Evolutionary conservation across 2,329 filamentous ascomycete species (phyloP), one percentile per base, ranked within the genome.

Genomic region (Dactylellina cionopaga): DNA sequence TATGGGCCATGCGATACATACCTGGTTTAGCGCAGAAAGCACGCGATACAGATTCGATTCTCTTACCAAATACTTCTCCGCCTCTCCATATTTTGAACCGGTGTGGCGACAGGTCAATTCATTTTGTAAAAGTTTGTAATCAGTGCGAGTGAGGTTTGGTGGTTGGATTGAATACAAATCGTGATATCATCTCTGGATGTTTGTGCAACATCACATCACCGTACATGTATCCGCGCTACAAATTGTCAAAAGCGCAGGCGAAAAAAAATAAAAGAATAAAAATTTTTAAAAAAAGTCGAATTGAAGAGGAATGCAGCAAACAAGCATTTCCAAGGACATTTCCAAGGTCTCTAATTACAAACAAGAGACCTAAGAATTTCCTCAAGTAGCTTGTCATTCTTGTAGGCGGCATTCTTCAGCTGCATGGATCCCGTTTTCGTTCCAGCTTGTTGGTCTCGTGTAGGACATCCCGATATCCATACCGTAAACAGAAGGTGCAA

Each of bases 241-340:
- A n/a, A n/a, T n/a, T n/a, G n/a, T n/a, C n/a, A n/a, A n/a, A n/a
- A n/a, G n/a, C n/a, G n/a, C n/a, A n/a, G n/a, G n/a, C n/a, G n/a
- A n/a, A n/a, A n/a, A n/a, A n/a, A n/a, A n/a, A n/a, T n/a, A n/a
- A n/a, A n/a, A n/a, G n/a, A n/a, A n/a, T n/a, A n/a, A n/a, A n/a
- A n/a, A n/a, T n/a, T n/a, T n/a, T n/a, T n/a, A n/a, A n/a, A n/a
- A n/a, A n/a, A n/a, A n/a, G n/a, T n/a, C n/a, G n/a, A n/a, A n/a
- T n/a, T n/a, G n/a, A n/a, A n/a, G n/a, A n/a, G n/a, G n/a, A n/a
- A n/a, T n/a, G n/a, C n/a, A n/a, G 27, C 31, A 46, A 64, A 59
- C 51, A 71, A 64, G 58, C 58, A 59, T 58, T 71, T 63, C 66
- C 58, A 64, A 71, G 58, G 49, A 29, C 52, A 51, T 41, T 49